Base-by-base conservation (phyloP, 345 rosid genomes). In the Rhizophora mangle region DNA sequence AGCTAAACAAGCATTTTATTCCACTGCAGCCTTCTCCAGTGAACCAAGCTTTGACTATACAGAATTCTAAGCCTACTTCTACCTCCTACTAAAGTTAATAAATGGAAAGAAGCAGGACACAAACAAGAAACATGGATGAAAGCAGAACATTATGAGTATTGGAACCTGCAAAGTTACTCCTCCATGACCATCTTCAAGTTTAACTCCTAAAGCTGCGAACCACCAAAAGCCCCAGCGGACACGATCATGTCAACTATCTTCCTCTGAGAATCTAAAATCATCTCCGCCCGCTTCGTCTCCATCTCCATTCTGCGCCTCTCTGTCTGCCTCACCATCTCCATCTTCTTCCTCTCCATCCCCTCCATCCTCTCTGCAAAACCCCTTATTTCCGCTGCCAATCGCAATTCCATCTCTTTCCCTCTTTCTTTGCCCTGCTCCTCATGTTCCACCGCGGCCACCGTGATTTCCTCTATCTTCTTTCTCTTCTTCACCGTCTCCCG, bases 291-390 rank as follows among this genome's bases (percentile, higher is more conserved):
- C 83, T 77, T 73, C 24, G 76, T 80, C 89, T 94, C 96, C 97
- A 89, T 84, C 51, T 91, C 91, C 61, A 81, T 75, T 71, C 89
- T 85, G 39, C 74, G 68, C 77, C 77, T 80, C 76, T 84, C 88
- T 0, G 80, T 79, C 80, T 89, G 91, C 74, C 68, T 84, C 20
- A 84, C 78, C 82, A 88, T 77, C 70, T 91, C 88, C 80, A 89
- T 83, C 86, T 85, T 86, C 82, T 68, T 86, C 79, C 76, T 89
- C 85, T 91, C 91, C 83, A 87, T 63, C 52, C 79, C 78, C 62
- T 77, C 76, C 30, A 83, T 77, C 72, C 82, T 84, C 76, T 87
- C 92, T 1, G 89, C 81, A 21, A 93, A 87, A 0, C 63, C 80
- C 67, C 83, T 82, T 49, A 89, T 84, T 72, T 85, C 92, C 36